phyloP scores from a whole-genome alignment of 2,329 filamentous ascomycete species.

The Xylaria sp. region DNA sequence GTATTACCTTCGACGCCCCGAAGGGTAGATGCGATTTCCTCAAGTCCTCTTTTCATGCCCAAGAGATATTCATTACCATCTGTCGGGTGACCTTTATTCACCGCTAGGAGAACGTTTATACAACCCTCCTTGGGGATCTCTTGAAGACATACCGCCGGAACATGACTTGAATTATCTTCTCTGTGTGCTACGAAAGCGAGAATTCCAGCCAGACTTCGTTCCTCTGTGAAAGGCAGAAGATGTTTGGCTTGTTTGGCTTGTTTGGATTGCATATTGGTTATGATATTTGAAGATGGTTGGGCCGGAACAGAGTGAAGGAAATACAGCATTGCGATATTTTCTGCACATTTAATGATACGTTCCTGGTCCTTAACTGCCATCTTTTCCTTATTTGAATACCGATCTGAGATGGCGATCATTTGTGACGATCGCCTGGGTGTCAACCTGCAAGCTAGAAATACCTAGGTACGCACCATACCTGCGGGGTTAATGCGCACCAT shows the following conservation, averaged over 20 bases:
- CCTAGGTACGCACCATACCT: no score
- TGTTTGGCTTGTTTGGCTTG: slow-evolving; percentile 23
- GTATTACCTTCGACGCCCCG: background rate
- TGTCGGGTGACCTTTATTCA: slow-evolving; percentile 37
- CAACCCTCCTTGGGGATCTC: slow-evolving; percentile 26
- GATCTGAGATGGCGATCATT: no score
- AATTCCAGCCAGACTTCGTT: slow-evolving; percentile 38
- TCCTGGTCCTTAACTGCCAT: slow-evolving; percentile 3
- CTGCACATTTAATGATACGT: slow-evolving; percentile 30
- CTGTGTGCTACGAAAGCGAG: slow-evolving; percentile 45
- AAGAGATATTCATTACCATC: background rate
- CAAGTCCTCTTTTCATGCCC: background rate
- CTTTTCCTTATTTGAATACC: no score
- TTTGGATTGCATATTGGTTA: slow-evolving; percentile 4
- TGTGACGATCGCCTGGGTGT: no score
- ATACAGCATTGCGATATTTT: slow-evolving; percentile 38
- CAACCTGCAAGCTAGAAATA: background rate
- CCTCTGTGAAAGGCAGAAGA: slow-evolving; percentile 41
- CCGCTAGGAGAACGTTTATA: slow-evolving; percentile 41
- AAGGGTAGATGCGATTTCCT: background rate
- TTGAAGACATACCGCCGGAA: slow-evolving; percentile 44
- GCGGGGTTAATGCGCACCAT: slow-evolving; percentile 6
- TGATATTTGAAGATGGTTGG: slow-evolving; percentile 27
- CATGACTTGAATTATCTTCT: slow-evolving; percentile 38
- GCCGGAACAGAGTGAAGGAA: slow-evolving; percentile 38